Percentiles rank a stretch among this genome's conserved stretches.
These are phyloP conservation scores for Plasmopara halstedii DNA, from an alignment of 352 stramenopile species.

Conservation along the genomic window DNA sequence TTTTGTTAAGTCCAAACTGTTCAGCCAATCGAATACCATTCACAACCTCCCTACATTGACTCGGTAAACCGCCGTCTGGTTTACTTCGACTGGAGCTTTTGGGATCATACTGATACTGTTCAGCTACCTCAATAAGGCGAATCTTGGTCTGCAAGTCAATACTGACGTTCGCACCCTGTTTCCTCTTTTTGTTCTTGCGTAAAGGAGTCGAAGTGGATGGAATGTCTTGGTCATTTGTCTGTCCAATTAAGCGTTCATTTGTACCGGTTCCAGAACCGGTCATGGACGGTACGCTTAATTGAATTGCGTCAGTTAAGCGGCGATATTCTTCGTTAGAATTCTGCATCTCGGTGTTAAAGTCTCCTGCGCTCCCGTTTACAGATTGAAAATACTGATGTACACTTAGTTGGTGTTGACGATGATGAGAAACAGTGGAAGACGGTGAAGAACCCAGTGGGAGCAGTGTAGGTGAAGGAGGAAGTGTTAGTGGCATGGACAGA, in stretches of 20 bases:
- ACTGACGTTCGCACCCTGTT: slow-evolving; percentile 50
- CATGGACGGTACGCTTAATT: slow-evolving; percentile 10
- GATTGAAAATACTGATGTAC: slow-evolving; percentile 41
- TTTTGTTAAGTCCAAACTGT: slow-evolving; percentile 78
- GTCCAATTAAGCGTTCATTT: slow-evolving; percentile 1
- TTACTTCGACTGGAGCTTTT: slow-evolving; percentile 38
- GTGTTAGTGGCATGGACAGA: slow-evolving; percentile 25
- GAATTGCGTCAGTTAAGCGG: slow-evolving; percentile 29
- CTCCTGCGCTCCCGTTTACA: slow-evolving; percentile 11
- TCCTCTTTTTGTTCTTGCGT: slow-evolving; percentile 44
- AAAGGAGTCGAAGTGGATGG: not conserved
- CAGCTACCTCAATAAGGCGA: slow-evolving; percentile 70
- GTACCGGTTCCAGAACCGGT: slow-evolving; percentile 6
- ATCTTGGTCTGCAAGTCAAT: slow-evolving; percentile 83
- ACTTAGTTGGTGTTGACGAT: slow-evolving; percentile 16
- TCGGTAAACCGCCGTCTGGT: slow-evolving; percentile 12
- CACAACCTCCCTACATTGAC: slow-evolving; percentile 39
- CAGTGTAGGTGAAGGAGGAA: slow-evolving; percentile 39
- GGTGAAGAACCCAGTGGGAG: slow-evolving; percentile 34
- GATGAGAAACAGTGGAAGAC: slow-evolving; percentile 10
- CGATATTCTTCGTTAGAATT: slow-evolving; percentile 41
- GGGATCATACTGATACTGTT: slow-evolving; percentile 77
- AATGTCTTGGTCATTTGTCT: slow-evolving; percentile 5
- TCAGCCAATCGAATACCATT: slow-evolving; percentile 66
- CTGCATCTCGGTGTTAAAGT: slow-evolving; percentile 42